Evolutionary conservation across 768 basidiomycete species (phyloP).

Genomic region (Pulveroboletus sp.): DNA sequence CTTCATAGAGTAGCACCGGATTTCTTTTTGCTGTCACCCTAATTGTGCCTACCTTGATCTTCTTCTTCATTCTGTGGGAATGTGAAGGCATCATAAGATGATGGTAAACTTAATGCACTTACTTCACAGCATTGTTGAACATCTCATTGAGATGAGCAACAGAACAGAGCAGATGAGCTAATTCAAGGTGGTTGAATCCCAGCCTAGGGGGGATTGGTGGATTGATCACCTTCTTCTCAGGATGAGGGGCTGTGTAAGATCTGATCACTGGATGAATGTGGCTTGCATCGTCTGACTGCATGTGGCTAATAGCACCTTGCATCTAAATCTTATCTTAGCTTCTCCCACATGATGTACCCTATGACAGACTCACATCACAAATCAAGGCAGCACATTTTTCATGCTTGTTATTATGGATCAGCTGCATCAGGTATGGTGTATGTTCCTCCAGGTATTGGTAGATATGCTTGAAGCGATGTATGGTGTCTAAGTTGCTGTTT

Average conservation of each 20-base stretch:
- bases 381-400: not conserved
- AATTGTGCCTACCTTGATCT: not conserved
- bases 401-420: not conserved
- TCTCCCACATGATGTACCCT: too few relatives aligned
- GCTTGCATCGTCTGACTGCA: not conserved
- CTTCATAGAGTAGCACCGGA: not conserved
- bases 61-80: not conserved
- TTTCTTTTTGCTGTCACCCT: not conserved
- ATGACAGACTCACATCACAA: not conserved
- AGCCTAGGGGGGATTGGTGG: not conserved
- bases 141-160: too few relatives aligned
- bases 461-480: not conserved
- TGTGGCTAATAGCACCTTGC: not conserved
- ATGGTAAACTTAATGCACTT: too few relatives aligned
- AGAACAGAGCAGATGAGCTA: not conserved
- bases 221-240: not conserved
- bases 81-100: too few relatives aligned
- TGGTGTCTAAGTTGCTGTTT: not conserved
- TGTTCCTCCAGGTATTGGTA: not conserved
- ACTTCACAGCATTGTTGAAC: not conserved
- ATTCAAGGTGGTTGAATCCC: not conserved
- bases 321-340: not conserved
- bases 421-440: not conserved
- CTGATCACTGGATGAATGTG: not conserved
- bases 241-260: not conserved